Evolutionary conservation across 306 rosid species (phyloP).

Genomic region (Trifolium repens): DNA sequence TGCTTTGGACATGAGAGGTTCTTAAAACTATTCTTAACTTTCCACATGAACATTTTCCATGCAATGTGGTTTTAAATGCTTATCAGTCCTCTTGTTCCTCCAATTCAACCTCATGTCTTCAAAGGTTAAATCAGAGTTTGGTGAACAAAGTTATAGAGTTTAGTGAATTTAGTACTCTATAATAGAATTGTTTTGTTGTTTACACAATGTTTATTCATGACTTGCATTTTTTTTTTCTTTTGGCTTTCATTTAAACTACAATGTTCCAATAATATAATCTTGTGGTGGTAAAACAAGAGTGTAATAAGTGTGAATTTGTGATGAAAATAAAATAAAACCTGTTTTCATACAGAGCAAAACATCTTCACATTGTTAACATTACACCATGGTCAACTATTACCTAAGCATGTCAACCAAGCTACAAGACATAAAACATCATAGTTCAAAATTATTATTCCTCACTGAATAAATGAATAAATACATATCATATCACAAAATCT

Average conservation of each 20-base stretch:
- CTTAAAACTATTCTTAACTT: constrained; percentile 66
- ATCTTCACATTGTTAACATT: background rate
- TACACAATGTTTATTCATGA: constrained; percentile 9
- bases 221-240: background rate
- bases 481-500: constrained; percentile 5
- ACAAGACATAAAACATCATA: background rate
- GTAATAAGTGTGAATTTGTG: background rate
- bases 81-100: constrained; percentile 23
- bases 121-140: constrained; percentile 6
- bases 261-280: background rate
- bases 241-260: background rate
- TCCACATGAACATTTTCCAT: constrained; percentile 53
- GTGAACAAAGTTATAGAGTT: constrained; percentile 55
- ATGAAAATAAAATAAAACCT: background rate
- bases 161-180: background rate
- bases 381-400: background rate
- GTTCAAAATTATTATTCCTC: background rate
- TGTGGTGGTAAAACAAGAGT: background rate
- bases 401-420: constrained; percentile 5
- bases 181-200: too few relatives aligned
- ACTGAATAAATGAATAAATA: background rate
- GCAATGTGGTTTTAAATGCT: constrained; percentile 19
- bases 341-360: background rate
- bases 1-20: constrained; percentile 73
- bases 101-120: constrained; percentile 11